Evolutionary conservation across 805 yeast species (phyloP), one percentile per base, ranked within the genome.

Genomic region (Saturnispora besseyi): DNA sequence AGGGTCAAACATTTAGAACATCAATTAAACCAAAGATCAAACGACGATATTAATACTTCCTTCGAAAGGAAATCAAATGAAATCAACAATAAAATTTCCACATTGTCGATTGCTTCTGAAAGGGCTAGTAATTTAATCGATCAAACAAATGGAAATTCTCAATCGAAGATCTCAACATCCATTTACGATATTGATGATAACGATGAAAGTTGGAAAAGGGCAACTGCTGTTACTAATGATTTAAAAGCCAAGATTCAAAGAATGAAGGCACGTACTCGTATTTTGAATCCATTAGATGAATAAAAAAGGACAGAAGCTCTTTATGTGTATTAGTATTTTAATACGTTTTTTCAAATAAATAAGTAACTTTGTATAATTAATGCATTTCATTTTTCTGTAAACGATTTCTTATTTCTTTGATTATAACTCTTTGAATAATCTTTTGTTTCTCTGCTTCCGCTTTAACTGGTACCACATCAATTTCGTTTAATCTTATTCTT

Each of bases 181-280:
- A 46, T 64, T 4, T 62, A 62, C 45, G 74, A 67, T 41, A 57
- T 66, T 31, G 78, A 72, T 51, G 65, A 67, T 40, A 72, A 73
- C 43, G 85, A 78, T 51, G 89, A 82, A 52, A 81, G 85, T 57
- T 89, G 96, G 96, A 79, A 76, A 56, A 77, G 91, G 45, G 96
- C 96, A 0, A 90, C 93, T 0, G 95, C 86, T 57, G 95, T 88
- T 11, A 89, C 96, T 0, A 77, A 81, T 3, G 91, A 85, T 63
- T 75, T 89, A 60, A 86, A 84, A 62, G 95, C 89, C 0, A 71
- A 96, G 58, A 89, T 89, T 42, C 95, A 87, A 65, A 82, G 84
- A 64, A 88, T 89, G 96, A 85, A 85, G 61, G 87, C 87, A 11
- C 73, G 83, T 44, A 53, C 65, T 3, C 55, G 63, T 43, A 53